phyloP scores from a whole-genome alignment of 2,329 filamentous ascomycete genomes.

The Colletotrichum agaves region DNA sequence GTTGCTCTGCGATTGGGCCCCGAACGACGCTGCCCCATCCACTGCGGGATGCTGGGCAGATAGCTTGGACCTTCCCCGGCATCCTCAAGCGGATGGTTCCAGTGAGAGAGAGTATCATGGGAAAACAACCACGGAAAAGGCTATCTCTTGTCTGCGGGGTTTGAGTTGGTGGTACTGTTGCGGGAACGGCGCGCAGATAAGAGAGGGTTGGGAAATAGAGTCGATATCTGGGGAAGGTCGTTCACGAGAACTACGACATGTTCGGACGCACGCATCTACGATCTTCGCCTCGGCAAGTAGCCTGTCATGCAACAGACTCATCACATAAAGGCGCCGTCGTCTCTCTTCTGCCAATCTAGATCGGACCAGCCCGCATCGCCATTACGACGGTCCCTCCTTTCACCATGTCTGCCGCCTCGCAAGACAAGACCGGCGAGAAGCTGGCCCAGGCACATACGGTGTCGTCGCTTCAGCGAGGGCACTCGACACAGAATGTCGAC shows the following conservation, averaged over 20 bases:
- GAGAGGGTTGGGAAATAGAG: neutral
- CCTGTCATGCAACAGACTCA: neutral
- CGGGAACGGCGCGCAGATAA: neutral
- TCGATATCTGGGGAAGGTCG: conserved; percentile 9
- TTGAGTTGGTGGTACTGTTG: neutral
- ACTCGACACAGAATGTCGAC: conserved; percentile 2
- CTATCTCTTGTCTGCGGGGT: conserved; percentile 26
- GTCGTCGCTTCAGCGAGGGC: conserved; percentile 1
- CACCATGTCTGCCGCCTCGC: conserved; percentile 7
- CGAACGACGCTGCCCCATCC: neutral
- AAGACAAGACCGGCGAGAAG: conserved; percentile 9
- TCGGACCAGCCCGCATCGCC: neutral
- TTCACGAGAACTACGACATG: conserved; percentile 9
- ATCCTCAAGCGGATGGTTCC: neutral
- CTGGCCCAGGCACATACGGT: neutral
- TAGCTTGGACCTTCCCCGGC: conserved; percentile 35
- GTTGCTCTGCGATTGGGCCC: neutral
- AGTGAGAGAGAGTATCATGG: conserved; percentile 12
- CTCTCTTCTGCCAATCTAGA: neutral
- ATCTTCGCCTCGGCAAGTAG: neutral
- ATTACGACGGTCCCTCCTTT: neutral
- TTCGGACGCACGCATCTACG: neutral
- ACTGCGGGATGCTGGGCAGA: conserved; percentile 11
- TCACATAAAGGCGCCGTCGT: neutral
- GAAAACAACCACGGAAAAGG: conserved; percentile 20